These are phyloP conservation scores for Populus tremula DNA, from an alignment of 345 rosid genomes.

Conservation along the genomic window DNA sequence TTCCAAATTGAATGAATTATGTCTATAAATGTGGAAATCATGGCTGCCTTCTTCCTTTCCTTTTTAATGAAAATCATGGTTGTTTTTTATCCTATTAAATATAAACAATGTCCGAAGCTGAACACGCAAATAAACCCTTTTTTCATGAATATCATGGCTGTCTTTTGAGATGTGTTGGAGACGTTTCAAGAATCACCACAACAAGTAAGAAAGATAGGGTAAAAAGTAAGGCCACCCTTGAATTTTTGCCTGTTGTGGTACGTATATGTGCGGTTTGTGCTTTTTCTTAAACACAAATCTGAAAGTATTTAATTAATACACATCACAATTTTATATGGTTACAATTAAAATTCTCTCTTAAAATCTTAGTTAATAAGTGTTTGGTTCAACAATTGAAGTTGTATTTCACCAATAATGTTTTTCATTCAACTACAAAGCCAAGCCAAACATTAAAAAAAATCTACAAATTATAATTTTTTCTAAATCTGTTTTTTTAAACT, in stretches of 20 bases:
- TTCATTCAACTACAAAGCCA: too few relatives aligned
- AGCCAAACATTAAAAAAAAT: too few relatives aligned
- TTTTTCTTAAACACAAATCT: too few relatives aligned
- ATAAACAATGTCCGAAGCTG: constrained; percentile 9
- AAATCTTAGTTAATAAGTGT: too few relatives aligned
- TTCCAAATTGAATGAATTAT: constrained; percentile 7
- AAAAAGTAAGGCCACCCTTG: constrained; percentile 7
- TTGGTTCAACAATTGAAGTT: too few relatives aligned
- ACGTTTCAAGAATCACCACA: constrained; percentile 13
- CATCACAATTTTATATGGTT: too few relatives aligned
- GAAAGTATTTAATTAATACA: too few relatives aligned
- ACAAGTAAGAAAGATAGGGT: neutral
- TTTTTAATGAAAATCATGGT: neutral
- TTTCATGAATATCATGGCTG: constrained; percentile 27
- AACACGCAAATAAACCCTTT: constrained; percentile 11
- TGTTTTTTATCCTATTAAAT: constrained; percentile 17
- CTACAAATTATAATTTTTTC: too few relatives aligned
- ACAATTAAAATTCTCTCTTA: too few relatives aligned
- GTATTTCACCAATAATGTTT: rapidly evolving
- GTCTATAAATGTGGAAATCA: constrained; percentile 20
- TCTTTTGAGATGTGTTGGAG: constrained; percentile 36
- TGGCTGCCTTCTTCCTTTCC: neutral
- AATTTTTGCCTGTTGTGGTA: neutral
- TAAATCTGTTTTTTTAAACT: too few relatives aligned
- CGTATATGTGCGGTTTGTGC: too few relatives aligned